Evolutionary conservation across 169 alveolate species (phyloP).

Genomic region (Cryptosporidium bovis): DNA sequence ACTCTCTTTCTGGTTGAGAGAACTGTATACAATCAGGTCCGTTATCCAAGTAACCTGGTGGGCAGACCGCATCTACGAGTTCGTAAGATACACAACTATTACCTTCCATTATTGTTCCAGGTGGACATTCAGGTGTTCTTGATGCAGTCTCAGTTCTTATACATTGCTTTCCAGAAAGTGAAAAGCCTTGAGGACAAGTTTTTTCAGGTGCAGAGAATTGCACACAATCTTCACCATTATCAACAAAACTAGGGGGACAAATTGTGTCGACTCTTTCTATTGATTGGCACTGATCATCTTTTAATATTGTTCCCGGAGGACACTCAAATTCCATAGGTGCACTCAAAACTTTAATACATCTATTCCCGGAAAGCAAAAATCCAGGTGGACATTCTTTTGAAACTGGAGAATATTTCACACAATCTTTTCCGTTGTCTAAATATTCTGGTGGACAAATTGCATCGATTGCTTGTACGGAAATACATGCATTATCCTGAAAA

Average conservation of each 20-base stretch:
- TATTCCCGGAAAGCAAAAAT: slow-evolving; percentile 53
- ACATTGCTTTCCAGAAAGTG: slow-evolving; percentile 72
- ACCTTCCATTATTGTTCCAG: slow-evolving; percentile 69
- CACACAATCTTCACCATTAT: slow-evolving; percentile 74
- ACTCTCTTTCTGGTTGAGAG: slow-evolving; percentile 69
- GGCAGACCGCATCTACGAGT: slow-evolving; percentile 64
- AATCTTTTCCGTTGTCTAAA: slow-evolving; percentile 69
- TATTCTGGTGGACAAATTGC: slow-evolving; percentile 74
- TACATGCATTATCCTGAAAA: slow-evolving; percentile 61
- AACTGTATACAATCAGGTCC: slow-evolving; percentile 70
- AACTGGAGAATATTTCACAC: slow-evolving; percentile 72
- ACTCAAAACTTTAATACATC: slow-evolving; percentile 43
- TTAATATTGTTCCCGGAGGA: slow-evolving; percentile 72
- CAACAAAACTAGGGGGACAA: slow-evolving; percentile 70
- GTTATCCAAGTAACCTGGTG: slow-evolving; percentile 67
- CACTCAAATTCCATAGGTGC: slow-evolving; percentile 73
- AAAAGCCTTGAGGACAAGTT: slow-evolving; percentile 57
- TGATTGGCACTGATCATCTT: slow-evolving; percentile 68
- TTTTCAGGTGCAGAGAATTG: slow-evolving; percentile 71
- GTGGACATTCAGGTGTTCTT: slow-evolving; percentile 67
- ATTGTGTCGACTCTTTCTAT: slow-evolving; percentile 74
- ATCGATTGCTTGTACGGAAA: slow-evolving; percentile 69
- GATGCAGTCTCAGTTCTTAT: slow-evolving; percentile 60
- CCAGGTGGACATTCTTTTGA: slow-evolving; percentile 74
- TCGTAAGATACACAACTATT: slow-evolving; percentile 51